Percentiles rank a stretch among this genome's conserved stretches.
Conservation (phyloP, 2,329 filamentous ascomycete genomes). For the Fusarium graminum region DNA sequence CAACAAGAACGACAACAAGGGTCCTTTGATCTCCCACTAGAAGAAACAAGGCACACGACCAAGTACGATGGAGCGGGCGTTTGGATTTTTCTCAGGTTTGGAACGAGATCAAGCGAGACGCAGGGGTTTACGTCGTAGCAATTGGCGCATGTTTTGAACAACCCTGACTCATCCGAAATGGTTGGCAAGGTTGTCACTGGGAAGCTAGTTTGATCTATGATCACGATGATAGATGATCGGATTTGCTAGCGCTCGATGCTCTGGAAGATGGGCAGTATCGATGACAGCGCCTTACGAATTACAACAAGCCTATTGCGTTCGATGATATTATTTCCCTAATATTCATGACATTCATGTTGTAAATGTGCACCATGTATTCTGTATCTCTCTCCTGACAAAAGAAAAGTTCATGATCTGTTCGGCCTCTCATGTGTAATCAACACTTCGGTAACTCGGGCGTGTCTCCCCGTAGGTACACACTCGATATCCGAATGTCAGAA, state of each 20-base stretch:
- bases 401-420: too few species aligned
- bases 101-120: constrained; percentile 7
- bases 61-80: constrained; percentile 22
- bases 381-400: not conserved
- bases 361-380: not conserved
- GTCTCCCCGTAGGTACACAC: not conserved
- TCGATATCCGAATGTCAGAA: not conserved
- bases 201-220: constrained; percentile 10
- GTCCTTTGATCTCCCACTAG: constrained; percentile 59
- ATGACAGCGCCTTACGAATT: constrained; percentile 38
- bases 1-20: constrained; percentile 66
- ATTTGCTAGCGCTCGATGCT: constrained; percentile 22
- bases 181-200: constrained; percentile 27
- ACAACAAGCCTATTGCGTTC: constrained; percentile 30
- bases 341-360: not conserved
- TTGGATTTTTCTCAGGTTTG: constrained; percentile 24
- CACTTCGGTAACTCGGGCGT: not conserved
- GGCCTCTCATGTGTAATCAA: not conserved
- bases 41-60: constrained; percentile 25
- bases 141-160: constrained; percentile 18
- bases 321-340: not conserved
- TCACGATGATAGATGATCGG: constrained; percentile 17
- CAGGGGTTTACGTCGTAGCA: constrained; percentile 1
- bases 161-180: constrained; percentile 26
- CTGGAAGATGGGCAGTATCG: constrained; percentile 42